A percentile compares a stretch with the other conserved stretches of the same genome.
Evolutionary conservation across 192 early-diverging fungal genomes (phyloP).

Genomic region (Backusella parvicylindrica): DNA sequence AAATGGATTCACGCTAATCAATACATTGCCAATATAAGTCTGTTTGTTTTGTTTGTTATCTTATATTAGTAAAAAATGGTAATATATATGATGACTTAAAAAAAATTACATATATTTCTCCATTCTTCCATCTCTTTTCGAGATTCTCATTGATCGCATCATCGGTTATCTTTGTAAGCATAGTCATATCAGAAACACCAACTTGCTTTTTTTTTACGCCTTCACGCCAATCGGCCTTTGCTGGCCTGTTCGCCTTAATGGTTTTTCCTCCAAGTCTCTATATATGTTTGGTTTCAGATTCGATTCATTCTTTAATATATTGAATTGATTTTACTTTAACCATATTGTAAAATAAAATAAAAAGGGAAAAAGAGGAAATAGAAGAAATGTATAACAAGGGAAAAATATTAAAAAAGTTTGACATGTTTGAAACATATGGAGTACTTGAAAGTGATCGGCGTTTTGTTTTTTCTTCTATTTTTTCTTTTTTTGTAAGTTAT

Average conservation of each 20-base stretch:
- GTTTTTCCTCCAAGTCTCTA: no score
- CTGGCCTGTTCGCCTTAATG: constrained; percentile 55
- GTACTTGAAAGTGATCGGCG: neutral
- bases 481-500: no score
- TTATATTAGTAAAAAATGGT: no score
- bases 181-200: constrained; percentile 85
- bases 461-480: neutral
- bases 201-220: constrained; percentile 73
- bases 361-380: neutral
- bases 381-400: neutral
- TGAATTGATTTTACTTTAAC: neutral
- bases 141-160: constrained; percentile 94
- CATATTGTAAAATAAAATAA: neutral
- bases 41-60: no score
- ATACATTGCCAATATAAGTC: constrained; percentile 94
- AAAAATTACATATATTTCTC: constrained; percentile 79
- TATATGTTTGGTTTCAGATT: no score
- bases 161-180: constrained; percentile 91
- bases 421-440: neutral
- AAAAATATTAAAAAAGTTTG: neutral
- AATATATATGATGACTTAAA: no score
- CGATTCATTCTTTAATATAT: no score
- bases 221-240: constrained; percentile 80
- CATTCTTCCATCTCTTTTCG: constrained; percentile 81
- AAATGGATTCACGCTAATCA: constrained; percentile 94